These are phyloP conservation scores for Phytopythium kandeliae DNA, from an alignment of 352 stramenopile genomes.

Conservation along the genomic window DNA sequence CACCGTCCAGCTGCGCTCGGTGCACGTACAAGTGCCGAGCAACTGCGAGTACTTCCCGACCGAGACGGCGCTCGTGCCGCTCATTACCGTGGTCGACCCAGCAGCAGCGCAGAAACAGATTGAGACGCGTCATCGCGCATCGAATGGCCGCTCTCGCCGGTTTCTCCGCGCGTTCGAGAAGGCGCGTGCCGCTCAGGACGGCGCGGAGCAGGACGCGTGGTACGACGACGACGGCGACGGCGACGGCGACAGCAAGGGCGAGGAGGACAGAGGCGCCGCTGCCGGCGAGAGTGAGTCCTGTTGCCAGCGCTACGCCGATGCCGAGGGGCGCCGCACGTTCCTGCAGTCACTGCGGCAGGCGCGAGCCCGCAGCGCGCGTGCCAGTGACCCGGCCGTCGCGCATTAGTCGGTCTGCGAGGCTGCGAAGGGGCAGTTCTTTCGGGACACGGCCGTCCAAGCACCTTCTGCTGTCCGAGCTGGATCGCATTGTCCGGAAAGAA, in stretches of 20 bases:
- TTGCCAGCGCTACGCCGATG: conserved; percentile 18
- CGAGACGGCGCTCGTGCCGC: conserved; percentile 45
- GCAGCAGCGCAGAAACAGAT: conserved; percentile 4
- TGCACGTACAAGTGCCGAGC: conserved; percentile 29
- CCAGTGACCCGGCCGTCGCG: too few relatives aligned
- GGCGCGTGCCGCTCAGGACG: conserved; percentile 3
- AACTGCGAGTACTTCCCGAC: conserved; percentile 70
- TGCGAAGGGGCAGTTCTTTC: too few relatives aligned
- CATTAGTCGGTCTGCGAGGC: too few relatives aligned
- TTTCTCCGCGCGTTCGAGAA: conserved; percentile 23
- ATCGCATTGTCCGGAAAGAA: too few relatives aligned
- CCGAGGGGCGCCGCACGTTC: conserved; percentile 14
- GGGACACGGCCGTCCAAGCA: too few relatives aligned
- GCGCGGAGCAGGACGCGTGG: background rate
- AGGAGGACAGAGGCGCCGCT: background rate
- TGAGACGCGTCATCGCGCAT: background rate
- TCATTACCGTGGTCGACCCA: conserved; percentile 51
- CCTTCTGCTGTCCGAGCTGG: too few relatives aligned
- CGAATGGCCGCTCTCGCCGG: conserved; percentile 11
- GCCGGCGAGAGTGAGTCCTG: background rate
- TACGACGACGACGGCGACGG: background rate
- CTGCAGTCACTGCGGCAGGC: conserved; percentile 14
- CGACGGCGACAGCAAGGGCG: background rate
- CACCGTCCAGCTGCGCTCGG: conserved; percentile 14
- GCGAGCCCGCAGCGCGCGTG: background rate